A percentile compares a stretch with the other conserved stretches of the same genome.
Evolutionary conservation across 2,329 filamentous ascomycete species (phyloP).

Genomic region (Nemania diffusa): DNA sequence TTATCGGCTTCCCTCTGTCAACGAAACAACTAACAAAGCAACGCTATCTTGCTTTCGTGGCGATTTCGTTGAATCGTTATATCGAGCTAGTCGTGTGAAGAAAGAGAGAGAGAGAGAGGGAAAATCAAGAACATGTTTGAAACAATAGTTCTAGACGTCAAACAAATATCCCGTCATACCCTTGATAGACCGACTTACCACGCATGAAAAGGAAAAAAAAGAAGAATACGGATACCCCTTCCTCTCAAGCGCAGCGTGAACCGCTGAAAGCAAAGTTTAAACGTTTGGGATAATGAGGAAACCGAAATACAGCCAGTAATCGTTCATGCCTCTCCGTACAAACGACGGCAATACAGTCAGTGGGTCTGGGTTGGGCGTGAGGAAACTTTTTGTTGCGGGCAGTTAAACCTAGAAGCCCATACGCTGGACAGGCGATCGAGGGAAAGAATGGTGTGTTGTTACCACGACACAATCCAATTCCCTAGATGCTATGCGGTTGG

Average conservation of each 20-base stretch:
- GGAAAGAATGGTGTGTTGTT: constrained; percentile 34
- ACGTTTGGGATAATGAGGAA: neutral
- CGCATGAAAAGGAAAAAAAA: constrained; percentile 1
- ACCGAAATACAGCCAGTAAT: neutral
- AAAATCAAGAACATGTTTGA: neutral
- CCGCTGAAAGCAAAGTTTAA: neutral
- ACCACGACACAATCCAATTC: constrained; percentile 32
- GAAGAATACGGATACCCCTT: too few species aligned
- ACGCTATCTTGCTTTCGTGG: constrained; percentile 12
- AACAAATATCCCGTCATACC: constrained; percentile 1
- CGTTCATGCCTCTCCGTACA: neutral
- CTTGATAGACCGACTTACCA: neutral
- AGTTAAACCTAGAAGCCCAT: neutral
- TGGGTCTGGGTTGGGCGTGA: neutral
- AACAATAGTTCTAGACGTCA: neutral
- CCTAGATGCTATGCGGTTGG: constrained; percentile 3
- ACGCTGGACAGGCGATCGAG: constrained; percentile 1
- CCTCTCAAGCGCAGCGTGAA: constrained; percentile 1
- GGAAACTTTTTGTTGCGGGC: neutral
- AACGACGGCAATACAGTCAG: neutral
- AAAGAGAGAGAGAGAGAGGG: constrained; percentile 3
- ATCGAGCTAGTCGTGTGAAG: constrained; percentile 6
- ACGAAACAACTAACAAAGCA: constrained; percentile 2
- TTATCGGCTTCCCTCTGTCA: neutral
- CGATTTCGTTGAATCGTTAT: constrained; percentile 22